phyloP scores from a whole-genome alignment of 2,329 filamentous ascomycete genomes.

The Fusarium liriodendri region DNA sequence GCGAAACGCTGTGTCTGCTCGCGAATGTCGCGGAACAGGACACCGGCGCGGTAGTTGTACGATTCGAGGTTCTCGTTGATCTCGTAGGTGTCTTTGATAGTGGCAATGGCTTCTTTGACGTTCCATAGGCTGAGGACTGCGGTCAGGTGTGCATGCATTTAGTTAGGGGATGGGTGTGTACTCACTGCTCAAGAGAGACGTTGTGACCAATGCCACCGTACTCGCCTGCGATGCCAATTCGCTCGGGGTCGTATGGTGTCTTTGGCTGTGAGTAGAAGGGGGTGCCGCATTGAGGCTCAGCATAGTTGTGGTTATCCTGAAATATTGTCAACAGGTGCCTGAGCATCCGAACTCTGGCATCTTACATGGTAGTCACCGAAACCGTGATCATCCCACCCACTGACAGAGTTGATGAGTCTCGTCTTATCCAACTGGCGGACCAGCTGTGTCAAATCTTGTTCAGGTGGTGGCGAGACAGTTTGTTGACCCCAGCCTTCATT shows the following conservation, averaged over 20 bases:
- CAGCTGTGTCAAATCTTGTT: slow-evolving; percentile 65
- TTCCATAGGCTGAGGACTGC: slow-evolving; percentile 71
- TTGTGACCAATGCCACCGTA: slow-evolving; percentile 78
- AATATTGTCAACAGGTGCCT: no score
- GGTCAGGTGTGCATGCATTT: neutral
- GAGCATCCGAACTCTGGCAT: no score
- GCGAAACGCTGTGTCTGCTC: slow-evolving; percentile 70
- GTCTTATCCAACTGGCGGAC: slow-evolving; percentile 71
- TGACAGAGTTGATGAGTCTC: slow-evolving; percentile 70
- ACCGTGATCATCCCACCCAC: slow-evolving; percentile 76
- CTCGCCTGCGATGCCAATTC: slow-evolving; percentile 77
- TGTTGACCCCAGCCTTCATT: slow-evolving; percentile 31
- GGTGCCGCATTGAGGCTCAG: slow-evolving; percentile 76
- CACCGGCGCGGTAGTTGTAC: slow-evolving; percentile 75
- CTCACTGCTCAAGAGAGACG: slow-evolving; percentile 61
- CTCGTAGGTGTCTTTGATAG: slow-evolving; percentile 76
- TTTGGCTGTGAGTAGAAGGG: slow-evolving; percentile 72
- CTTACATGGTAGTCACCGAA: slow-evolving; percentile 67
- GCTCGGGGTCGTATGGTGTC: slow-evolving; percentile 65
- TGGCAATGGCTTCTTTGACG: slow-evolving; percentile 65
- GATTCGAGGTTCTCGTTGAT: slow-evolving; percentile 66
- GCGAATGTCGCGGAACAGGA: slow-evolving; percentile 69
- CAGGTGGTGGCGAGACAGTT: slow-evolving; percentile 42
- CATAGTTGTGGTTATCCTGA: slow-evolving; percentile 77
- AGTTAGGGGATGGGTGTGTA: rapidly evolving